Conservation (phyloP, 768 basidiomycete species). For the Lanmaoa pseudosensibilis region DNA sequence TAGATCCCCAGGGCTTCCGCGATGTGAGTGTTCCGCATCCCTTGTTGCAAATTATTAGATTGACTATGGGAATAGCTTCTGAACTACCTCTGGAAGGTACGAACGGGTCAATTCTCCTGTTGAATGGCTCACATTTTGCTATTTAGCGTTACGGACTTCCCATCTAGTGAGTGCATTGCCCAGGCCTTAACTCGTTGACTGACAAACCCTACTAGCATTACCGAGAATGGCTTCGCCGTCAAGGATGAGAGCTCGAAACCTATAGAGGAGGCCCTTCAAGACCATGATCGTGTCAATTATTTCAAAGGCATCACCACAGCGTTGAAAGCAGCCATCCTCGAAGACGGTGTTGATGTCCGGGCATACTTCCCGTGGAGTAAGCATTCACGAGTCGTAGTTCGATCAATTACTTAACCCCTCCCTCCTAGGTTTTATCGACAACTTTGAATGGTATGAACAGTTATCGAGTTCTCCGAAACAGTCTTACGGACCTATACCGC, state of each 20-base stretch:
- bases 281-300: conserved; percentile 66
- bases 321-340: conserved; percentile 54
- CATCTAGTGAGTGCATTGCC: conserved; percentile 45
- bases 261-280: conserved; percentile 52
- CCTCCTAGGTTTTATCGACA: conserved; percentile 59
- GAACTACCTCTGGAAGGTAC: conserved; percentile 69
- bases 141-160: conserved; percentile 47
- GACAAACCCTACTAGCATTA: conserved; percentile 45
- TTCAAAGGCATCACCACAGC: conserved; percentile 58
- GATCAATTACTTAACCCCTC: neutral
- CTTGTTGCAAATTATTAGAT: neutral
- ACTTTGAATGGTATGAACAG: conserved; percentile 57
- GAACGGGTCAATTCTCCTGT: neutral
- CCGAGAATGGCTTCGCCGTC: conserved; percentile 73
- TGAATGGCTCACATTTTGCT: conserved; percentile 2
- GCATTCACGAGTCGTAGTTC: conserved; percentile 22
- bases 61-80: conserved; percentile 41
- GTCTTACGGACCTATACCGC: too few relatives aligned
- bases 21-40: conserved; percentile 35
- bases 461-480: conserved; percentile 2
- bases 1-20: conserved; percentile 70
- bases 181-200: neutral
- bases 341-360: conserved; percentile 62
- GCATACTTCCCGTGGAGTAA: conserved; percentile 71
- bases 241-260: conserved; percentile 59